phyloP scores from a whole-genome alignment of 306 rosid genomes.

The Fragaria ananassa region DNA sequence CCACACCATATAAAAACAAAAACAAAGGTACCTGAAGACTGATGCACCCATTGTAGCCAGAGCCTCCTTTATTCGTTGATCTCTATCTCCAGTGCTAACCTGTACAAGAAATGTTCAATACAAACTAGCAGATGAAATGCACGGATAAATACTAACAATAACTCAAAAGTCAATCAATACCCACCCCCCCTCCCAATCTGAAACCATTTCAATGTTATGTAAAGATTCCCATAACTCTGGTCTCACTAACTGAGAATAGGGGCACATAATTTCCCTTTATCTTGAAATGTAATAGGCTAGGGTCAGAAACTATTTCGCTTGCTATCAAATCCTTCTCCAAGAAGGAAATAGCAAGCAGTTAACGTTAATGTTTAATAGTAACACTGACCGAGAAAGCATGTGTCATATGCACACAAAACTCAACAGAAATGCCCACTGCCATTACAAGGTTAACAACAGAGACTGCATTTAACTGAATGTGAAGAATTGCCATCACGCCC shows the following conservation, averaged over 20 bases:
- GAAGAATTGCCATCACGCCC: slow-evolving; percentile 97
- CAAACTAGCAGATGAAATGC: background rate
- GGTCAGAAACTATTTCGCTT: background rate
- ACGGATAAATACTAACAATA: background rate
- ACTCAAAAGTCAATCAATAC: background rate
- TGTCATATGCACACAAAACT: slow-evolving; percentile 91
- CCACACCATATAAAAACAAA: background rate
- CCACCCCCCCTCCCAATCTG: background rate
- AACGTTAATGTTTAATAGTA: background rate
- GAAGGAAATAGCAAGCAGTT: background rate
- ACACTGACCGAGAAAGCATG: slow-evolving; percentile 89
- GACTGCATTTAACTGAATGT: slow-evolving; percentile 92
- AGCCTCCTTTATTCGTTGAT: slow-evolving; percentile 80
- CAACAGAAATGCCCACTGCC: slow-evolving; percentile 98
- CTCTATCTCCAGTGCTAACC: slow-evolving; percentile 81
- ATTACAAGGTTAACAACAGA: slow-evolving; percentile 94
- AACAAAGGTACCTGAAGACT: slow-evolving; percentile 63
- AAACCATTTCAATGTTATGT: background rate
- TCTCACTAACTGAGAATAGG: background rate
- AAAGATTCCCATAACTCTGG: background rate
- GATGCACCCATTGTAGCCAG: slow-evolving; percentile 97
- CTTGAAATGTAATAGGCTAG: background rate
- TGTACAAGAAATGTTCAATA: slow-evolving; percentile 28
- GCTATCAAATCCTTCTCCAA: background rate
- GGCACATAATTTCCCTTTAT: background rate